These are phyloP conservation scores for Gymnopilus junonius DNA, from an alignment of 768 basidiomycete species.

Conservation along the genomic window DNA sequence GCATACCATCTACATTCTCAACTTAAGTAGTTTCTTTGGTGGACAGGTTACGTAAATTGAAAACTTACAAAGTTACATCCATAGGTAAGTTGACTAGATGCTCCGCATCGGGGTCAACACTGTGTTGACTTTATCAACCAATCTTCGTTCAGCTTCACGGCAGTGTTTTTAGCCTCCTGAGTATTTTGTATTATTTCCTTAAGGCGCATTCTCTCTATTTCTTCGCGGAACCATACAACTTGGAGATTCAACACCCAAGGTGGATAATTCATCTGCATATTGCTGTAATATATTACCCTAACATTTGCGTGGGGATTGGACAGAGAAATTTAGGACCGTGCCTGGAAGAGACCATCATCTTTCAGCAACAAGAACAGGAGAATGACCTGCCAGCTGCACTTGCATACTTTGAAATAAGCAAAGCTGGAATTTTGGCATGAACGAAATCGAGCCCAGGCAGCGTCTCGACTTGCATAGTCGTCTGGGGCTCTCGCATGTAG, in stretches of 20 bases:
- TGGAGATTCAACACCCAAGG: not conserved
- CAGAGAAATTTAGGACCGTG: slow-evolving; percentile 1
- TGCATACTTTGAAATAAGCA: slow-evolving; percentile 11
- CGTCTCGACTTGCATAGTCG: not conserved
- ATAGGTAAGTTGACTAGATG: not conserved
- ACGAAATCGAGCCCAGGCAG: slow-evolving; percentile 4
- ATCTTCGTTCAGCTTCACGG: not conserved
- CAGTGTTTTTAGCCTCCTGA: not conserved
- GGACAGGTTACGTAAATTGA: not conserved
- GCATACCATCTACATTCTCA: not conserved
- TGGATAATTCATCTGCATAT: not conserved
- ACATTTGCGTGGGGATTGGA: not conserved
- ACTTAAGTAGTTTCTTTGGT: not conserved
- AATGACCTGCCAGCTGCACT: not conserved
- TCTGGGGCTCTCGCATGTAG: not conserved
- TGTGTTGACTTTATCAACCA: slow-evolving; percentile 5
- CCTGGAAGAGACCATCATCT: not conserved
- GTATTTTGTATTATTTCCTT: not conserved
- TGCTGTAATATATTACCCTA: slow-evolving; percentile 5
- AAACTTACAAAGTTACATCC: slow-evolving; percentile 5
- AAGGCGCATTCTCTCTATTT: not conserved
- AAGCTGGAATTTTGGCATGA: not conserved
- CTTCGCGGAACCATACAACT: not conserved
- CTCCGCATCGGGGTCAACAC: slow-evolving; percentile 8
- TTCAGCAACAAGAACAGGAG: not conserved